Percentiles rank a stretch among this genome's conserved stretches.
Evolutionary conservation across 768 basidiomycete species (phyloP).

Genomic region (Agaricus subrufescens): DNA sequence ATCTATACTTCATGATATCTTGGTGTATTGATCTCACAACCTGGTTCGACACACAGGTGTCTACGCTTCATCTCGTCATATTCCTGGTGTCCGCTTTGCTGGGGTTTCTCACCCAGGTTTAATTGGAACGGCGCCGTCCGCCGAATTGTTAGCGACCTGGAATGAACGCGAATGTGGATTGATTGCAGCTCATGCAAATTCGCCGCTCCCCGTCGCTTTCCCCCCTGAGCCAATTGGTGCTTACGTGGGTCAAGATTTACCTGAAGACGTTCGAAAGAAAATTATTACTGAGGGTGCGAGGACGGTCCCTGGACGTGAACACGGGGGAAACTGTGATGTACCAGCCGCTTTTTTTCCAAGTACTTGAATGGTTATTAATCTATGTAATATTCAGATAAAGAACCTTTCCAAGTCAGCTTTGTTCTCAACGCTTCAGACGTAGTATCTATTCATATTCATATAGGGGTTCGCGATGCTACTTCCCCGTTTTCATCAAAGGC

Average conservation of each 20-base stretch:
- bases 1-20: background rate
- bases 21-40: background rate
- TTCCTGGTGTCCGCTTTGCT: constrained; percentile 76
- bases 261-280: constrained; percentile 40
- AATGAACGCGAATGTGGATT: constrained; percentile 66
- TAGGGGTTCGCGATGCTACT: constrained; percentile 67
- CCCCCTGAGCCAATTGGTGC: constrained; percentile 55
- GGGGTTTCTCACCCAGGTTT: constrained; percentile 75
- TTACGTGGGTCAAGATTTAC: constrained; percentile 66
- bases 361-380: background rate
- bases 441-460: background rate
- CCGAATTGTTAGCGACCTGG: constrained; percentile 70
- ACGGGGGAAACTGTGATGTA: constrained; percentile 76
- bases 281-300: constrained; percentile 65
- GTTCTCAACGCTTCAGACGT: background rate
- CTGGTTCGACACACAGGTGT: constrained; percentile 35
- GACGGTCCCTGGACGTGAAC: constrained; percentile 74
- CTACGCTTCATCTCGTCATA: constrained; percentile 70
- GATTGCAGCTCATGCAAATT: constrained; percentile 45
- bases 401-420: constrained; percentile 55
- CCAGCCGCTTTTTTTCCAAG: constrained; percentile 10
- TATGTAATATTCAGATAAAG: constrained; percentile 49
- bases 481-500: constrained; percentile 73
- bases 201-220: constrained; percentile 64
- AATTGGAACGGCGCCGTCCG: constrained; percentile 72